Evolutionary conservation across 768 basidiomycete genomes (phyloP).

Genomic region (Dendrothele bispora): DNA sequence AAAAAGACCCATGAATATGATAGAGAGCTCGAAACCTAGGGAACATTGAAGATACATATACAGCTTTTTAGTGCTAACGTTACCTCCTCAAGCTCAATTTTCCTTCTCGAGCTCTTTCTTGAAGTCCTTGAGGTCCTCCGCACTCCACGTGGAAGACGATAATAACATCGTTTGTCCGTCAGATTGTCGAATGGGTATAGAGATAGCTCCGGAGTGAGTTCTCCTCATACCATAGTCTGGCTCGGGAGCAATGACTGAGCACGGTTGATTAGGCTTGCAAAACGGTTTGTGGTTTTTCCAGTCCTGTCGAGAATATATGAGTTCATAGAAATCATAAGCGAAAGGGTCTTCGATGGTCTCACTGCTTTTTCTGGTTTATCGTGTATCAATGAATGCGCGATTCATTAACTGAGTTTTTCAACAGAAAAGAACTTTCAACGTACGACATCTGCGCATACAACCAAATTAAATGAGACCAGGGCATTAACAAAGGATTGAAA

Average conservation of each 20-base stretch:
- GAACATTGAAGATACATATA: no score
- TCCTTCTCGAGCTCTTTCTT: no score
- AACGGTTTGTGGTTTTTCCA: conserved; percentile 38
- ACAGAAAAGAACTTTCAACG: neutral
- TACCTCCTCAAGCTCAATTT: no score
- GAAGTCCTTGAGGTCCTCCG: conserved; percentile 29
- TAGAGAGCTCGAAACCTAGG: no score
- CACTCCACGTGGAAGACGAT: conserved; percentile 26
- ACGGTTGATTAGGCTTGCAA: conserved; percentile 29
- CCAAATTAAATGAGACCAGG: neutral
- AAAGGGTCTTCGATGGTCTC: neutral
- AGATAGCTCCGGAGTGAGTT: conserved; percentile 14
- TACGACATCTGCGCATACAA: conserved; percentile 9
- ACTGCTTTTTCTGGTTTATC: conserved; percentile 5
- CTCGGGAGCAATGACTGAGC: conserved; percentile 24
- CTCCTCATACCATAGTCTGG: neutral
- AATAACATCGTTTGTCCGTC: conserved; percentile 22
- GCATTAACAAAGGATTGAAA: neutral
- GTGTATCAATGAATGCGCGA: neutral
- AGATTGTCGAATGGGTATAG: conserved; percentile 23
- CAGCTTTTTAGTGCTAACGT: no score
- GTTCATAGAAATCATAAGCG: neutral
- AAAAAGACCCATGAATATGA: no score
- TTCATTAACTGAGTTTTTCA: neutral
- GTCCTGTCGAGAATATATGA: conserved; percentile 13